These are phyloP conservation scores for Syzygium aqueum DNA, from an alignment of 345 rosid genomes.

Conservation along the genomic window DNA sequence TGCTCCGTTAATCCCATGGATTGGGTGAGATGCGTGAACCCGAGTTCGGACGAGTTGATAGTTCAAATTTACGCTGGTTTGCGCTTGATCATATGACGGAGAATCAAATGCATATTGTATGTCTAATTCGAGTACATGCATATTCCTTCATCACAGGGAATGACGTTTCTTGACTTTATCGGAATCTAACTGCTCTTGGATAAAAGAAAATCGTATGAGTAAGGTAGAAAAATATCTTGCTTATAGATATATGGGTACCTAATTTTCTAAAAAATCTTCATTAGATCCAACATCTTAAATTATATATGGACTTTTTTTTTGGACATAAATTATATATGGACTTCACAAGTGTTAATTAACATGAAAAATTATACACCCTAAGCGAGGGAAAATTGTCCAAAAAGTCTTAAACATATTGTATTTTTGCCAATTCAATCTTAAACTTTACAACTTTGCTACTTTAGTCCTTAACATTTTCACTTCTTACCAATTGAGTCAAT, in stretches of 20 bases:
- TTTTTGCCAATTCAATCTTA: too few species aligned
- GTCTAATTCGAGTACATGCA: background rate
- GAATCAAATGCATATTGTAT: background rate
- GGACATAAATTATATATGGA: too few species aligned
- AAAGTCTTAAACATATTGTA: too few species aligned
- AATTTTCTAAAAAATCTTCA: background rate
- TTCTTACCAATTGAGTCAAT: too few species aligned
- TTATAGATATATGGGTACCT: background rate
- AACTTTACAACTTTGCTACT: too few species aligned
- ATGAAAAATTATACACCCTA: too few species aligned
- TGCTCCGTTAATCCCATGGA: background rate
- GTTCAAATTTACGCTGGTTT: background rate
- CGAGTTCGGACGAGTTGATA: background rate
- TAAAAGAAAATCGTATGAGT: background rate
- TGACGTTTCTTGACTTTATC: background rate
- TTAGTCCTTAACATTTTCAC: too few species aligned
- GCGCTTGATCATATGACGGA: rapidly evolving
- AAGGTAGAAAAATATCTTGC: background rate
- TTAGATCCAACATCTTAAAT: background rate
- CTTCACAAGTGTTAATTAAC: too few species aligned
- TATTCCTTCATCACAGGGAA: background rate
- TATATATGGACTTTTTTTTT: too few species aligned
- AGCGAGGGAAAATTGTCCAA: too few species aligned
- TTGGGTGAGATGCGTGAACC: background rate
- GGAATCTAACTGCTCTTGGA: background rate